Conservation (phyloP, 257 asterid genomes). For the Solanum medicagineum region DNA sequence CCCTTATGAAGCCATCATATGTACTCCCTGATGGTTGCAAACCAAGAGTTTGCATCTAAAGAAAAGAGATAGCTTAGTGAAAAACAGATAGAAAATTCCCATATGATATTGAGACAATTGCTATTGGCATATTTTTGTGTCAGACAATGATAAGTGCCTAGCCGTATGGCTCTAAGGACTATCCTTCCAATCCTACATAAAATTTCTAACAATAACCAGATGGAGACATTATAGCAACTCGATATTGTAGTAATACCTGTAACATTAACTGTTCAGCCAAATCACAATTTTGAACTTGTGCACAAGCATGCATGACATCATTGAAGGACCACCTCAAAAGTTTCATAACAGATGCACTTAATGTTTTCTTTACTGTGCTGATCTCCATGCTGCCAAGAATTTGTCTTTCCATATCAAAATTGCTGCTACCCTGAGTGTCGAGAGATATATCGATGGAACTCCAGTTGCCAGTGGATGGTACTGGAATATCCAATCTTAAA, state of each 20-base stretch:
- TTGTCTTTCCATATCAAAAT: constrained; percentile 3
- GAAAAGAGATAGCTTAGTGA: constrained; percentile 6
- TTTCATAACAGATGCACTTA: constrained; percentile 27
- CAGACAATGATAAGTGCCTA: not conserved
- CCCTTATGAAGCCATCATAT: constrained; percentile 57
- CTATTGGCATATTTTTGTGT: not conserved
- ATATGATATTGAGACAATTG: not conserved
- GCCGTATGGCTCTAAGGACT: not conserved
- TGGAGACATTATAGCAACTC: not conserved
- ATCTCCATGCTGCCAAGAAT: constrained; percentile 10
- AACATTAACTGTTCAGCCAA: constrained; percentile 60
- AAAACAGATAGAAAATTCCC: not conserved
- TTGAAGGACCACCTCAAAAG: constrained; percentile 54
- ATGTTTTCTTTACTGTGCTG: constrained; percentile 20
- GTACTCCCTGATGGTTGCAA: constrained; percentile 50
- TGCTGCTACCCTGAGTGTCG: not conserved
- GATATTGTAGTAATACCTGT: constrained; percentile 38
- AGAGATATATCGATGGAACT: constrained; percentile 9
- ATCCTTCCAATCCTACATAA: not conserved
- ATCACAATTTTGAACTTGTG: constrained; percentile 23
- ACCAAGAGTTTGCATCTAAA: constrained; percentile 80
- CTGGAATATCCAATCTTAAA: constrained; percentile 53
- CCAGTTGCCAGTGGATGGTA: constrained; percentile 28
- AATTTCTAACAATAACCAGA: not conserved
- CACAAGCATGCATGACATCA: constrained; percentile 66